A percentile compares a stretch with the other conserved stretches of the same genome.
Evolutionary conservation across 768 basidiomycete species (phyloP).

Genomic region (Boletus huronensis): DNA sequence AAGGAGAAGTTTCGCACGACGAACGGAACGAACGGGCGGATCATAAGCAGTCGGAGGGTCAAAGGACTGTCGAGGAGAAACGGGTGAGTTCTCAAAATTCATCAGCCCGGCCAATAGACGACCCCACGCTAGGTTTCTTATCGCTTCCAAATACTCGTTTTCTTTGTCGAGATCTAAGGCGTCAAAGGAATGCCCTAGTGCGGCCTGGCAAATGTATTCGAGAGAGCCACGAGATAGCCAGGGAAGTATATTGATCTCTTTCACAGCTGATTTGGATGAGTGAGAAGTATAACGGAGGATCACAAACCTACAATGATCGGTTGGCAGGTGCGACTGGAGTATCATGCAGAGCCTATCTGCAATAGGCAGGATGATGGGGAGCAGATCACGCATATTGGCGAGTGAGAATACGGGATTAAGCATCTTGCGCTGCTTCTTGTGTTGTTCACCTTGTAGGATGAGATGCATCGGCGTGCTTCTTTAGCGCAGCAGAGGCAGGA

Average conservation of each 20-base stretch:
- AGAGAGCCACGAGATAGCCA: constrained; percentile 35
- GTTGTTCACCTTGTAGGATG: constrained; percentile 23
- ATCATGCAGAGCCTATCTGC: constrained; percentile 25
- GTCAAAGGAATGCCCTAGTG: constrained; percentile 34
- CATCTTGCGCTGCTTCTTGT: constrained; percentile 32
- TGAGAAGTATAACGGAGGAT: neutral
- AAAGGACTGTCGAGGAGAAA: constrained; percentile 20
- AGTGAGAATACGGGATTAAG: constrained; percentile 34
- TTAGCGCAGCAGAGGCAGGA: neutral
- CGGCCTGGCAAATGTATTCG: constrained; percentile 35
- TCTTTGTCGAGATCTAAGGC: constrained; percentile 24
- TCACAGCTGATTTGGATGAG: constrained; percentile 15
- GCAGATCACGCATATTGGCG: constrained; percentile 28
- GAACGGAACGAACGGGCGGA: constrained; percentile 33
- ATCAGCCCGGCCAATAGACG: neutral
- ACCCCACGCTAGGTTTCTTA: constrained; percentile 32
- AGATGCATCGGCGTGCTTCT: neutral
- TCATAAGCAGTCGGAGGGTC: constrained; percentile 23
- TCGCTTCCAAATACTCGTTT: constrained; percentile 29
- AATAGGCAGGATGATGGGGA: constrained; percentile 34
- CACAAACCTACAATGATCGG: constrained; percentile 19
- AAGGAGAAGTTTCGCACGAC: constrained; percentile 28
- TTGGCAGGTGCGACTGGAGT: constrained; percentile 20
- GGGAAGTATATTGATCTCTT: constrained; percentile 33
- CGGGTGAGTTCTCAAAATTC: neutral